phyloP scores from a whole-genome alignment of 768 basidiomycete species.

The Calvatia gigantea region DNA sequence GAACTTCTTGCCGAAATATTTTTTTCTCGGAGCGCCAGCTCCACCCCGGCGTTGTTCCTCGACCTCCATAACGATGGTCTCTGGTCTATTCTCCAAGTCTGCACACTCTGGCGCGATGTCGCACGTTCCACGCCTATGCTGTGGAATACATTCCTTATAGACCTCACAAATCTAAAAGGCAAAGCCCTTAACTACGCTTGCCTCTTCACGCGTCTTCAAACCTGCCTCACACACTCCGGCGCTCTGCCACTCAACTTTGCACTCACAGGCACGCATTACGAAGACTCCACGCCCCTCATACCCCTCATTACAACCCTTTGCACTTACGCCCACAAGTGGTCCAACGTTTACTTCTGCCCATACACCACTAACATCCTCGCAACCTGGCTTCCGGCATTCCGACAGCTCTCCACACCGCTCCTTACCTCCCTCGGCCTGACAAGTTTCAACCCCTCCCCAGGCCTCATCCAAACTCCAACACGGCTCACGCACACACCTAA shows the following conservation, averaged over 20 bases:
- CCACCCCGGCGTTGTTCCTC: neutral
- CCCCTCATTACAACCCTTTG: conserved; percentile 3
- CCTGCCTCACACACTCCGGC: neutral
- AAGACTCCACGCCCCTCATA: conserved; percentile 2
- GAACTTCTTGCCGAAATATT: conserved; percentile 8
- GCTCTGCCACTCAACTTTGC: conserved; percentile 8
- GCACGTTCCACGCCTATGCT: conserved; percentile 11
- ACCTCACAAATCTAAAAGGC: conserved; percentile 7
- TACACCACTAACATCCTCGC: conserved; percentile 8
- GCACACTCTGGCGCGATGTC: conserved; percentile 13
- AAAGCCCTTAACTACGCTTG: neutral
- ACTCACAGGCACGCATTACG: conserved; percentile 4
- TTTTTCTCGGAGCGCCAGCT: neutral
- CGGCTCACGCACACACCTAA: neutral
- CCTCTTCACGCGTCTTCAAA: conserved; percentile 7
- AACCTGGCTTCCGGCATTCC: neutral
- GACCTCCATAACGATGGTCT: conserved; percentile 5
- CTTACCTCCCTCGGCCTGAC: conserved; percentile 1
- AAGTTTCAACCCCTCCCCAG: conserved; percentile 2
- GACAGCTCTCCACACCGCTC: conserved; percentile 6
- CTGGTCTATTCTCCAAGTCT: conserved; percentile 10
- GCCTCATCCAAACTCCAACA: conserved; percentile 8
- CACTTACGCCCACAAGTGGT: neutral
- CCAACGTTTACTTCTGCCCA: conserved; percentile 8
- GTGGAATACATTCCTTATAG: conserved; percentile 12